phyloP scores from a whole-genome alignment of 1,284 basidiomycete genomes.

The Hemileia vastatrix region DNA sequence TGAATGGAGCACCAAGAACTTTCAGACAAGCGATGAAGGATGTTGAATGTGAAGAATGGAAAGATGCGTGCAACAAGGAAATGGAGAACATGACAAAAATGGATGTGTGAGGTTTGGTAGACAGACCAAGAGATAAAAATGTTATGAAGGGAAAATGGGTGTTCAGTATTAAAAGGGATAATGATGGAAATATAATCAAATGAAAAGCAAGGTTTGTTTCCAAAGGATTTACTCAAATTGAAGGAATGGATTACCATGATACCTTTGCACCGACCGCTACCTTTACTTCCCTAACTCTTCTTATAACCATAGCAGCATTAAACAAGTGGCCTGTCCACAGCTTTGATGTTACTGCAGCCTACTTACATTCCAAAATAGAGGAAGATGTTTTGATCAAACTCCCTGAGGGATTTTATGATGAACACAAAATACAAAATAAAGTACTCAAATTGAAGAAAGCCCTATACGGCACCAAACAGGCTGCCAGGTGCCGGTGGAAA shows the following conservation, averaged over 20 bases:
- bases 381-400: slow-evolving; percentile 1
- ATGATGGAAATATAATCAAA: not conserved
- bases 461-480: too few relatives aligned
- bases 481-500: too few relatives aligned
- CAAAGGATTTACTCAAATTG: slow-evolving; percentile 2
- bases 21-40: too few relatives aligned
- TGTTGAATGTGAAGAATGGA: too few relatives aligned
- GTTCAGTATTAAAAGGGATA: not conserved
- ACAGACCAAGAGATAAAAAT: not conserved
- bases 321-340: not conserved
- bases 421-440: too few relatives aligned
- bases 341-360: not conserved
- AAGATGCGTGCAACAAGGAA: too few relatives aligned
- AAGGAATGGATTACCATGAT: not conserved
- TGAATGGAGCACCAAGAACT: too few relatives aligned
- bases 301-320: not conserved
- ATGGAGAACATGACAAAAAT: too few relatives aligned
- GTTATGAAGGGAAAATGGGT: not conserved
- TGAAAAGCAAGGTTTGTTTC: not conserved
- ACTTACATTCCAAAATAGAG: not conserved
- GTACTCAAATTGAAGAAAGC: too few relatives aligned
- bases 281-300: not conserved
- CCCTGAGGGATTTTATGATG: too few relatives aligned
- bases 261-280: not conserved
- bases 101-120: too few relatives aligned